Evolutionary conservation across 1,139 yeast species (phyloP).

Genomic region (Sugiyamaella novakii): DNA sequence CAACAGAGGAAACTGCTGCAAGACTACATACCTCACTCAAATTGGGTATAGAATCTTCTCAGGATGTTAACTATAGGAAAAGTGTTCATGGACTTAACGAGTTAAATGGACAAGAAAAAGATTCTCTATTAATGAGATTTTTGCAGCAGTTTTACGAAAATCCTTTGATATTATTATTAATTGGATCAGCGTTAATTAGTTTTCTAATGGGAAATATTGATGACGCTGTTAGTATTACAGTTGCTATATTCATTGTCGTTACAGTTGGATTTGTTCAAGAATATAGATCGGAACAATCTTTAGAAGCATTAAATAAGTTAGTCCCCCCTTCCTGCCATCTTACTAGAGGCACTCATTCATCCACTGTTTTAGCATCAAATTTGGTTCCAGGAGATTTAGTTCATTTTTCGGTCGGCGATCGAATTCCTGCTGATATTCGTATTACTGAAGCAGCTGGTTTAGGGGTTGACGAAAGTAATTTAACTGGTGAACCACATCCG

Average conservation of each 20-base stretch:
- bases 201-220: slow-evolving; percentile 91
- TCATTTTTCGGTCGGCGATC: slow-evolving; percentile 84
- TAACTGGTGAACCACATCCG: slow-evolving; percentile 93
- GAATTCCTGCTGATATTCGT: slow-evolving; percentile 92
- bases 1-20: slow-evolving; percentile 61
- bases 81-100: slow-evolving; percentile 78
- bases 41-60: slow-evolving; percentile 64
- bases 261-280: slow-evolving; percentile 97
- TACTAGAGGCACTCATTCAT: slow-evolving; percentile 66
- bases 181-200: slow-evolving; percentile 83
- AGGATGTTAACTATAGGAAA: slow-evolving; percentile 71
- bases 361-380: slow-evolving; percentile 77
- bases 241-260: slow-evolving; percentile 88
- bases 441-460: slow-evolving; percentile 75
- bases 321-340: slow-evolving; percentile 94
- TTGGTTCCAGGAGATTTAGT: slow-evolving; percentile 95
- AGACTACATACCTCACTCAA: slow-evolving; percentile 62
- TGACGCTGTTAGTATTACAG: slow-evolving; percentile 80
- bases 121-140: slow-evolving; percentile 67
- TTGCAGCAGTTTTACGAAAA: slow-evolving; percentile 80
- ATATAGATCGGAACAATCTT: slow-evolving; percentile 87
- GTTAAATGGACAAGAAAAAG: slow-evolving; percentile 72
- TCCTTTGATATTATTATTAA: slow-evolving; percentile 80
- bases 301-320: slow-evolving; percentile 85
- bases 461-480: slow-evolving; percentile 83